These are phyloP conservation scores for Claviceps spartinae DNA, from an alignment of 2,329 filamentous ascomycete genomes.

Conservation along the genomic window DNA sequence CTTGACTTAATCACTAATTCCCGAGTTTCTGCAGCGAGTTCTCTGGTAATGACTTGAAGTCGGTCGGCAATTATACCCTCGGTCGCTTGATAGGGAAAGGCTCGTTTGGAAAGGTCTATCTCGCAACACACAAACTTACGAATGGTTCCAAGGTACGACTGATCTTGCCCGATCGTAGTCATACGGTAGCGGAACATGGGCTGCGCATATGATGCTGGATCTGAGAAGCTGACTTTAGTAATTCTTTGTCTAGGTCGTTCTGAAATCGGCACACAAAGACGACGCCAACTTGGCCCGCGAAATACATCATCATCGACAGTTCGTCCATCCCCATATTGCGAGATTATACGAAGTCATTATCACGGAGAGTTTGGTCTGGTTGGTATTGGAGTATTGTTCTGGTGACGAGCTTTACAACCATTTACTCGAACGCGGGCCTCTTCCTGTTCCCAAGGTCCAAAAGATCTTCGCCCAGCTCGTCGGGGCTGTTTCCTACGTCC, in stretches of 20 bases:
- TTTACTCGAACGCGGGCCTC: constrained; percentile 71
- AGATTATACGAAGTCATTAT: constrained; percentile 96
- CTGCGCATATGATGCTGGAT: background rate
- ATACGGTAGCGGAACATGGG: background rate
- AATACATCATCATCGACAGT: constrained; percentile 97
- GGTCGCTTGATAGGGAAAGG: constrained; percentile 91
- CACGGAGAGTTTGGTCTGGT: constrained; percentile 87
- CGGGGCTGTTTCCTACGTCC: constrained; percentile 88
- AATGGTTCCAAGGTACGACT: constrained; percentile 82
- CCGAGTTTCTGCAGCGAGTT: constrained; percentile 58
- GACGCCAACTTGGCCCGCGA: constrained; percentile 92
- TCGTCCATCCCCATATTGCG: constrained; percentile 93
- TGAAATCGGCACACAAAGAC: constrained; percentile 94
- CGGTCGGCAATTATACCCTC: constrained; percentile 88
- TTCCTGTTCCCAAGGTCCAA: constrained; percentile 77
- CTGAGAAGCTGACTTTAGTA: background rate
- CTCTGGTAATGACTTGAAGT: constrained; percentile 76
- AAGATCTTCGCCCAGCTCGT: constrained; percentile 94
- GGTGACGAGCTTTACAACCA: constrained; percentile 97
- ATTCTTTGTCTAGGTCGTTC: constrained; percentile 56
- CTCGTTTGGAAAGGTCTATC: constrained; percentile 95
- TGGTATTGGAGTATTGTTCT: constrained; percentile 91
- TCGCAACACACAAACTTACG: constrained; percentile 91
- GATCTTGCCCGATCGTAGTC: background rate
- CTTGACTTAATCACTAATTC: constrained; percentile 4